These are phyloP conservation scores for Handroanthus guayacan DNA, from an alignment of 257 asterid genomes.

Conservation along the genomic window DNA sequence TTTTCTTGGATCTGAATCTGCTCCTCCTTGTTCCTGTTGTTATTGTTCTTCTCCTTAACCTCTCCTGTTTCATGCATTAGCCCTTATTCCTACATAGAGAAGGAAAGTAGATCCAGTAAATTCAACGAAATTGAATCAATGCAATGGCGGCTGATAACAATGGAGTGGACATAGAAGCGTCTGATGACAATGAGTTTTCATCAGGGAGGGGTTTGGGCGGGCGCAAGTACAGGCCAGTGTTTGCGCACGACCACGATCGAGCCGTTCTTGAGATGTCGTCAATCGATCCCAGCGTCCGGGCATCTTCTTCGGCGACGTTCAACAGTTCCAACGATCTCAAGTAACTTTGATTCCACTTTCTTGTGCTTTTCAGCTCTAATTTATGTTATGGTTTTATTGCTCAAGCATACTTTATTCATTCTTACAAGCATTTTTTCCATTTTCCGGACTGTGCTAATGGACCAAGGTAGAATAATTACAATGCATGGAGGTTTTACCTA, in stretches of 20 bases:
- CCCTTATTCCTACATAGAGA: not conserved
- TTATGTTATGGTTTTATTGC: conserved; percentile 12
- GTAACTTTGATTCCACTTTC: conserved; percentile 40
- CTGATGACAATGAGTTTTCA: conserved; percentile 58
- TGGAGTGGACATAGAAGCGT: conserved; percentile 59
- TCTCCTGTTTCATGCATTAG: not conserved
- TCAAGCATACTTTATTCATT: conserved; percentile 3
- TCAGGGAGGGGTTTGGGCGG: conserved; percentile 60
- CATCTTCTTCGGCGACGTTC: conserved; percentile 53
- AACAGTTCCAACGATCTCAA: conserved; percentile 47
- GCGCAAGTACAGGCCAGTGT: conserved; percentile 73
- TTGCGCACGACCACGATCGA: conserved; percentile 72
- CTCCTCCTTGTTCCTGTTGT: not conserved
- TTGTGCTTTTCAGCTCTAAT: conserved; percentile 11
- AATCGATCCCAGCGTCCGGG: conserved; percentile 51
- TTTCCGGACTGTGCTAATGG: too few species aligned
- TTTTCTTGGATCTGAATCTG: conserved; percentile 47
- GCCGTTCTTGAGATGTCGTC: conserved; percentile 77
- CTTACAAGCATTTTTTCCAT: not conserved
- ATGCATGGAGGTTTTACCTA: conserved; percentile 17
- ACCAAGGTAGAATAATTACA: not conserved
- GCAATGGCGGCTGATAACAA: conserved; percentile 56
- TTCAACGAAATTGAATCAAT: conserved; percentile 40
- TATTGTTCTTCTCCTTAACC: conserved; percentile 23
- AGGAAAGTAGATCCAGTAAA: conserved; percentile 41